Evolutionary conservation across 768 basidiomycete genomes (phyloP).

Genomic region (Omphalotus guepiniiformis): DNA sequence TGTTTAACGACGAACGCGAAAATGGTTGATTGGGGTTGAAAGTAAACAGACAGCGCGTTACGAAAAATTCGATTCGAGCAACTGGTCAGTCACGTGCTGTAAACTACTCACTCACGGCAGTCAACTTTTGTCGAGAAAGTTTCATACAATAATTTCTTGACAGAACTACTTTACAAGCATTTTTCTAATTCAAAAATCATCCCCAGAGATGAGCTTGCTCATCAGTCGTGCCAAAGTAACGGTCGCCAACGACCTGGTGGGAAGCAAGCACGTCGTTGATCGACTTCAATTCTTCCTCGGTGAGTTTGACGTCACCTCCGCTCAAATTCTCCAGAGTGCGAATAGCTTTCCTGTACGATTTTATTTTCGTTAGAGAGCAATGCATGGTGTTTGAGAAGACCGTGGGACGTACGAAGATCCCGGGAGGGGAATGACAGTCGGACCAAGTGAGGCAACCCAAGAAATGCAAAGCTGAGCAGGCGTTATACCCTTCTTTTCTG

Average conservation of each 20-base stretch:
- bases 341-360: slow-evolving; percentile 11
- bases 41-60: no score
- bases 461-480: slow-evolving; percentile 39
- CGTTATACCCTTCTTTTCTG: slow-evolving; percentile 38
- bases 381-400: not conserved
- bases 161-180: no score
- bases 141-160: no score
- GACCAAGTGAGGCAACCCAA: slow-evolving; percentile 37
- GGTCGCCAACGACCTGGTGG: slow-evolving; percentile 2
- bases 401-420: slow-evolving; percentile 31
- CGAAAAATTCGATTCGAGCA: no score
- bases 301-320: slow-evolving; percentile 26
- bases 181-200: no score
- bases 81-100: no score
- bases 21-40: no score
- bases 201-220: slow-evolving; percentile 6
- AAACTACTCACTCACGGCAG: no score
- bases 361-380: not conserved
- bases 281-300: slow-evolving; percentile 6
- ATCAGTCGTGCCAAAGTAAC: slow-evolving; percentile 3
- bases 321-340: slow-evolving; percentile 43
- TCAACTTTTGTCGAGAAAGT: no score
- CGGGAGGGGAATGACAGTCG: slow-evolving; percentile 46
- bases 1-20: no score
- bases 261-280: slow-evolving; percentile 6